Evolutionary conservation across 2,329 filamentous ascomycete species (phyloP), one percentile per base, ranked within the genome.

Genomic region (Fusarium begoniae): DNA sequence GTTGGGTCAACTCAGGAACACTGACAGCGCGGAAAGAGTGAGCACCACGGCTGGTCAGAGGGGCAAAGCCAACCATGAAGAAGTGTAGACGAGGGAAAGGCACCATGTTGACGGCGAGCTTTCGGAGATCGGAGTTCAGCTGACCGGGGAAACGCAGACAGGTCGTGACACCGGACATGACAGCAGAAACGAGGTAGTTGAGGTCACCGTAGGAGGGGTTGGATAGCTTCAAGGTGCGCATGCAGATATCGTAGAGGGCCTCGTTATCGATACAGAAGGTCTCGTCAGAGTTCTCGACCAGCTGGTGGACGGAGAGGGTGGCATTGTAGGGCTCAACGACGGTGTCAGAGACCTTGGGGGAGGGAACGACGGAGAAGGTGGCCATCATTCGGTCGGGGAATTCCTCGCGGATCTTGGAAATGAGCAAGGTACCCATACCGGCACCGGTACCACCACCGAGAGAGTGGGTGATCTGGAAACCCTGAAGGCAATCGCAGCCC

Each of bases 231-330:
- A 99, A 92, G 74, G 96, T 99, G 84, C 96, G 94, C 94, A 98
- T 98, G 94, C 96, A 99, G 82, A 99, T 99, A 84, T 99, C 96
- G 90, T 99, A 99, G 80, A 99, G 92, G 85, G 96, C 96, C 92
- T 99, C 96, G 90, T 99, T 99, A 87, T 99, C 96, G 86, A 99
- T 99, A 89, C 96, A 99, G 92, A 98, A 99, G 85, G 96, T 99
- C 93, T 97, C 95, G 85, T 99, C 96, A 57, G 96, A 99, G 92
- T 99, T 98, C 91, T 99, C 96, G 80, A 99, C 96, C 80, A 99
- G 91, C 90, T 99, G 96, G 88, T 99, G 96, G 80, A 99, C 91
- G 81, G 96, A 99, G 81, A 99, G 94, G 73, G 96, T 99, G 83
- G 96, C 96, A 89, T 99, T 99, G 92, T 99, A 99, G 80, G 96